Conservation (phyloP, 331 rosid genomes). For the Rosa hybrid region DNA sequence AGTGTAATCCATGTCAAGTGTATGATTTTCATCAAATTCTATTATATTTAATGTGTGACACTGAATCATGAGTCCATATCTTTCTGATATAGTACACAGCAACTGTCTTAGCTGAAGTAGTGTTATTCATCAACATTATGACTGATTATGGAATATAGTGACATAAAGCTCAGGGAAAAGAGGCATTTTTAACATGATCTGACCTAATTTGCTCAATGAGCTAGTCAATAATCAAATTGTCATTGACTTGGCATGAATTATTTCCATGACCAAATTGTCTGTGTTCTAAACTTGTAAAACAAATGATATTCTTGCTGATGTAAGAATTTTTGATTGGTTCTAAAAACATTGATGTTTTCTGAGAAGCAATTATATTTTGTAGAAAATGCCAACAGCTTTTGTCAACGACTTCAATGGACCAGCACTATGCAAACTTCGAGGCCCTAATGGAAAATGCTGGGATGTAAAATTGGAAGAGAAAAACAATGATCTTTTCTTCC, state of each 20-base stretch:
- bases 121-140: not conserved
- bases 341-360: not conserved
- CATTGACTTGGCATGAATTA: not conserved
- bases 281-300: not conserved
- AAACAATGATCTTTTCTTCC: not conserved
- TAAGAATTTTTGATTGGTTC: not conserved
- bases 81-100: not conserved
- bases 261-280: not conserved
- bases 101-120: not conserved
- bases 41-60: not conserved
- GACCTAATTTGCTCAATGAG: not conserved
- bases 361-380: not conserved
- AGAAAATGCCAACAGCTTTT: constrained; percentile 5
- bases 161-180: not conserved
- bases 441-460: constrained; percentile 14
- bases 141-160: too few relatives aligned
- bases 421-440: not conserved
- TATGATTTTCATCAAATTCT: not conserved
- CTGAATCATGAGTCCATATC: not conserved
- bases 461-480: not conserved
- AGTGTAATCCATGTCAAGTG: not conserved
- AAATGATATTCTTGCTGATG: not conserved
- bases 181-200: not conserved
- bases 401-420: not conserved
- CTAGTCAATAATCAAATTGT: too few relatives aligned